Conservation (phyloP, 805 yeast genomes). For the Cyberlindnera xishuangbannaensis region DNA sequence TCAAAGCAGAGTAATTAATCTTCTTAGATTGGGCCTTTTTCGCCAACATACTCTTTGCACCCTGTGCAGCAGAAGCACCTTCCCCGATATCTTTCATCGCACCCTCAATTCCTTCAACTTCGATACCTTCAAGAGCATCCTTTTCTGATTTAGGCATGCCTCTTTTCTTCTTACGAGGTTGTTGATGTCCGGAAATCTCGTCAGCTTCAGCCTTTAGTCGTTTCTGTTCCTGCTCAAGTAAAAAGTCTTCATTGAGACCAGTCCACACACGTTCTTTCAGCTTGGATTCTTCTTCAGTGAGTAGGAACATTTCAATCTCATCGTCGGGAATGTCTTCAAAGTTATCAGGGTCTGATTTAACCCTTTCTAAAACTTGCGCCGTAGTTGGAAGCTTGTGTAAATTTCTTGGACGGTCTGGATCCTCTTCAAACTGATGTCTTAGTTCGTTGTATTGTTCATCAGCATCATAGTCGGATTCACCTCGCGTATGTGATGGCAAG, state of each 20-base stretch:
- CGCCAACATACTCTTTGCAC: slow-evolving; percentile 70
- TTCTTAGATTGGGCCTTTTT: slow-evolving; percentile 79
- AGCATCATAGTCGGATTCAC: slow-evolving; percentile 5
- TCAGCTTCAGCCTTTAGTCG: slow-evolving; percentile 83
- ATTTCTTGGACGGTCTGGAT: slow-evolving; percentile 48
- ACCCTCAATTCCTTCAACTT: slow-evolving; percentile 32
- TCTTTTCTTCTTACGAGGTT: slow-evolving; percentile 46
- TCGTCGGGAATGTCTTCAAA: slow-evolving; percentile 81
- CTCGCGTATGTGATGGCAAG: background rate
- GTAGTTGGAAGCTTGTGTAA: slow-evolving; percentile 56
- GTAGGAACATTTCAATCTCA: slow-evolving; percentile 55
- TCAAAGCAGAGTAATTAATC: slow-evolving; percentile 82
- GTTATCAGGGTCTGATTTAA: slow-evolving; percentile 56
- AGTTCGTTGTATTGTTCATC: slow-evolving; percentile 15
- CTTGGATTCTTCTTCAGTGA: slow-evolving; percentile 63
- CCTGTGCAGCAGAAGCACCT: slow-evolving; percentile 58
- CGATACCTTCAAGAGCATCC: slow-evolving; percentile 28
- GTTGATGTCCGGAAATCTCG: slow-evolving; percentile 70
- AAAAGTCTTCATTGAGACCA: slow-evolving; percentile 79
- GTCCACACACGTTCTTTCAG: slow-evolving; percentile 86
- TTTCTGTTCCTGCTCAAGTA: slow-evolving; percentile 80
- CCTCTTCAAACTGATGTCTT: slow-evolving; percentile 21
- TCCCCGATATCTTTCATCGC: slow-evolving; percentile 42
- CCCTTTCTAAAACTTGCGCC: slow-evolving; percentile 41
- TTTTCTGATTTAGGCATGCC: slow-evolving; percentile 24